Base-by-base conservation (phyloP, 768 basidiomycete genomes). In the Podaxis sp. region DNA sequence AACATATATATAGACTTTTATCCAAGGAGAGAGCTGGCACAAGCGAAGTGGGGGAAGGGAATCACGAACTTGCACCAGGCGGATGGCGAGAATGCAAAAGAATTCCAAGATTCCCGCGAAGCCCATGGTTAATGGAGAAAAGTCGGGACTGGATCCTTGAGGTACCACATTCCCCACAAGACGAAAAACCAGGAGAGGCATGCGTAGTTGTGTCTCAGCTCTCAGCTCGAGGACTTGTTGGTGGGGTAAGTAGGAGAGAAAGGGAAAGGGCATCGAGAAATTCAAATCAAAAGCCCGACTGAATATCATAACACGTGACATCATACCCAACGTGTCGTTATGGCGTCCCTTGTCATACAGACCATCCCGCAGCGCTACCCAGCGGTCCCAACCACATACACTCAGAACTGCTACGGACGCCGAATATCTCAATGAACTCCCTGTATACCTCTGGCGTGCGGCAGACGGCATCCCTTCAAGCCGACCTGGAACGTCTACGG, bases 381-480 rank as follows among this genome's bases (percentile, higher is more conserved):
- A 33, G 33, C 33, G 8, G 33, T 33, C 33, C 33, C 33, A 33
- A 33, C 33, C 33, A 33, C 33, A 33, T 9, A 33, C 2, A 33
- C 33, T 33, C 8, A 33, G 30, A 9, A 33, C 8, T 33, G 9
- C 30, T 33, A 9, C 30, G 30, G 8, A 33, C 33, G 33, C 8
- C 33, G 33, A 9, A 33, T 33, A 33, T 0, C 33, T 33, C 33
- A 33, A 98, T 98, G 96, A 96, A 98, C 76, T 95, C 94, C 39
- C 82, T 98, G 15, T 98, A 97, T 77, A 95, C 94, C 0, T 89
- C 92, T 44, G 96, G 95, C 2, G 90, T 96, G 19, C 85, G 96
- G 39, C 96, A 98, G 75, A 93, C 94, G 33, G 89, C 87, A 72
- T 92, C 93, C 0, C 84, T 99, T 51, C 87, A 92, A 67, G 84